phyloP scores from a whole-genome alignment of 148 eudicot genomes.

The Silene uniflora region DNA sequence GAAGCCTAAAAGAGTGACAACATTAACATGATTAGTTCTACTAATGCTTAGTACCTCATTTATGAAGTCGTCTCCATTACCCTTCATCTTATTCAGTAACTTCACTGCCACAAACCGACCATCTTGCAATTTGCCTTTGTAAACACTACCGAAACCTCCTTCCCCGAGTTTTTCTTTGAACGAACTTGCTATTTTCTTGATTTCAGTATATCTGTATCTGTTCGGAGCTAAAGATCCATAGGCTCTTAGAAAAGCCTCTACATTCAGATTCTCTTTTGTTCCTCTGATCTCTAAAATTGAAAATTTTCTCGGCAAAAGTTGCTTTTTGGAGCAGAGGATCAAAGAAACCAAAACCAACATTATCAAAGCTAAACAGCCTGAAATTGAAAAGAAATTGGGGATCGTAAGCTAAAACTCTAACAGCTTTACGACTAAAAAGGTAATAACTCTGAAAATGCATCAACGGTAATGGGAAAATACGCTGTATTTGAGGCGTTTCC shows the following conservation, averaged over 20 bases:
- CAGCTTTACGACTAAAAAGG: no score
- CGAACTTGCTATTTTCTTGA: slow-evolving; percentile 53
- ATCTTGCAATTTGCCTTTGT: slow-evolving; percentile 52
- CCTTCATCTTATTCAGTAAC: slow-evolving; percentile 27
- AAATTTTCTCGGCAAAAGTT: not conserved
- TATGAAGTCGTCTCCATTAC: slow-evolving; percentile 29
- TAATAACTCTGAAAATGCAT: no score
- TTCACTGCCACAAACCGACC: no score
- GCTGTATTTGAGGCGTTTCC: no score
- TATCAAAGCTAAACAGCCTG: not conserved
- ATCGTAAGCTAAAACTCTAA: no score
- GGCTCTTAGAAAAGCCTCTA: slow-evolving; percentile 20
- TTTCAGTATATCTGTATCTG: slow-evolving; percentile 47
- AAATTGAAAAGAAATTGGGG: not conserved
- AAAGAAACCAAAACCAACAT: not conserved
- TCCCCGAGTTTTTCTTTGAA: slow-evolving; percentile 68
- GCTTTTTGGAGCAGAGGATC: slow-evolving; percentile 14
- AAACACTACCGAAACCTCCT: slow-evolving; percentile 78
- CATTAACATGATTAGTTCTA: no score
- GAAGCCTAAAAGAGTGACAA: no score
- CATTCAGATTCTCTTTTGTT: slow-evolving; percentile 5
- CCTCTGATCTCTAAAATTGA: not conserved
- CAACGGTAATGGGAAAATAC: no score
- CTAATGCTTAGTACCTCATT: no score
- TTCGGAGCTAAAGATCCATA: slow-evolving; percentile 29